phyloP scores from a whole-genome alignment of 345 rosid genomes.

The Murraya paniculata region DNA sequence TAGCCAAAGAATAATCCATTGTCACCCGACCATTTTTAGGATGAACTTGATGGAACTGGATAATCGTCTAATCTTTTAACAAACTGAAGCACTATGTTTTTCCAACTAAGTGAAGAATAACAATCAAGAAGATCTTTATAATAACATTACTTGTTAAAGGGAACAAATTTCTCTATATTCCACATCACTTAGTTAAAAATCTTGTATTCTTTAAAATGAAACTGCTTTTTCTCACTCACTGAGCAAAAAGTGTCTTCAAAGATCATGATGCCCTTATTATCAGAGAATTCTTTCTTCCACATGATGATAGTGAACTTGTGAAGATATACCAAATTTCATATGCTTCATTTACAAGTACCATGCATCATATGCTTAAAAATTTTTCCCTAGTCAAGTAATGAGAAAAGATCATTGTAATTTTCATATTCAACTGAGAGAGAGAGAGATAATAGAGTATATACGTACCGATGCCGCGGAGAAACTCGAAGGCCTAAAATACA shows the following conservation, averaged over 20 bases:
- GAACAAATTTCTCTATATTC: background rate
- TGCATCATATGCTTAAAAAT: background rate
- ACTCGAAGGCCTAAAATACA: slow-evolving; percentile 64
- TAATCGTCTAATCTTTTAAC: too few relatives aligned
- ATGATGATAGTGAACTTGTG: background rate
- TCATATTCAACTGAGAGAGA: background rate
- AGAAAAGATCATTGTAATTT: background rate
- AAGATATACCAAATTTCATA: background rate
- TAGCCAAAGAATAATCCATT: background rate
- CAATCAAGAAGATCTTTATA: background rate
- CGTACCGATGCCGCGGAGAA: slow-evolving; percentile 54
- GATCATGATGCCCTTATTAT: background rate
- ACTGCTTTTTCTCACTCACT: background rate
- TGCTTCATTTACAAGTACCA: background rate
- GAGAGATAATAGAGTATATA: slow-evolving; percentile 5
- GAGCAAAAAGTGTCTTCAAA: background rate
- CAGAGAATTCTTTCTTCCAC: background rate
- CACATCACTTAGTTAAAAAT: background rate
- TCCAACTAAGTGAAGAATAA: background rate
- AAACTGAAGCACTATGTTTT: too few relatives aligned
- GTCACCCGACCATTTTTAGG: too few relatives aligned
- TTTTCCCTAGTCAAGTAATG: background rate
- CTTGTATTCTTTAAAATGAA: background rate
- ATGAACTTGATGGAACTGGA: too few relatives aligned
- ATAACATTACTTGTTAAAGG: background rate